phyloP scores from a whole-genome alignment of 176 grass and related monocot species.

The Coix lacrymajobi region DNA sequence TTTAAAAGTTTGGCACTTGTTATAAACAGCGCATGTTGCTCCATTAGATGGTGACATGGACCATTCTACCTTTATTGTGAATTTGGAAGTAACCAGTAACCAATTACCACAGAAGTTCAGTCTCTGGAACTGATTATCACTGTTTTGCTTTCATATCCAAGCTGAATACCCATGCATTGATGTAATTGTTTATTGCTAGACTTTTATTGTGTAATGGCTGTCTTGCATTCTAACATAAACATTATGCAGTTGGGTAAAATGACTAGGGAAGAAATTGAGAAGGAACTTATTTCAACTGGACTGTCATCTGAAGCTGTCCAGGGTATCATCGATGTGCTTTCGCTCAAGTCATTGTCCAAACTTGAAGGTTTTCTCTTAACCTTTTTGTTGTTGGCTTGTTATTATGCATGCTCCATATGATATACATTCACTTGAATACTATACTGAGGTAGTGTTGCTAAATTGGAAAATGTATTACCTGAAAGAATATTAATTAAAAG shows the following conservation, averaged over 20 bases:
- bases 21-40: neutral
- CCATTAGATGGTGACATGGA: neutral
- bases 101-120: neutral
- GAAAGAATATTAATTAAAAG: neutral
- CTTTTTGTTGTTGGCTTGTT: constrained; percentile 16
- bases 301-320: constrained; percentile 64
- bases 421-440: neutral
- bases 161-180: neutral
- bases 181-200: constrained; percentile 31
- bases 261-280: constrained; percentile 73
- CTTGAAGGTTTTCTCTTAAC: constrained; percentile 66
- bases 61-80: neutral
- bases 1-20: neutral
- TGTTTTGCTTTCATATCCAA: neutral
- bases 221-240: constrained; percentile 8
- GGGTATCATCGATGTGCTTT: constrained; percentile 79
- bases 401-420: neutral
- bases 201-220: neutral
- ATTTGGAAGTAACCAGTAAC: neutral
- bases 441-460: neutral
- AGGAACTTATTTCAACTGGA: constrained; percentile 53
- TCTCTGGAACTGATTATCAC: neutral
- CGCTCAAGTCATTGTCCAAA: constrained; percentile 68
- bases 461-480: neutral
- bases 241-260: constrained; percentile 71